phyloP scores from a whole-genome alignment of 2,329 filamentous ascomycete species.

The Sphaerulina vaccinii region DNA sequence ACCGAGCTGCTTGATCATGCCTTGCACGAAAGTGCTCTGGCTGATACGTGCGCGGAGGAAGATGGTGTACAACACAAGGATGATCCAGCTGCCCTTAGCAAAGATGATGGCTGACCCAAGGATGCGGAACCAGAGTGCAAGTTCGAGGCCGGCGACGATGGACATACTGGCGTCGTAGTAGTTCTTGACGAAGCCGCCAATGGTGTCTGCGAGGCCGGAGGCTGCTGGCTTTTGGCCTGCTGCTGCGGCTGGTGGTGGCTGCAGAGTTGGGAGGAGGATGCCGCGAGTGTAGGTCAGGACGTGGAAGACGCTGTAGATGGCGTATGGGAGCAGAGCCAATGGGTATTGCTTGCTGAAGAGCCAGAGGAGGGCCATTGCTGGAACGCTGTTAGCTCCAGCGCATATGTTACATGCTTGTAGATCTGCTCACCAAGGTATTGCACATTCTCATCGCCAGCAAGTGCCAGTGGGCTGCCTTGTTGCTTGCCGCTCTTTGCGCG shows the following conservation, averaged over 20 bases:
- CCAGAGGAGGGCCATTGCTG: conserved; percentile 94
- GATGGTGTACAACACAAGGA: conserved; percentile 79
- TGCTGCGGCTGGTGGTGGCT: conserved; percentile 59
- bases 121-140: conserved; percentile 80
- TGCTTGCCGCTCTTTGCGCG: conserved; percentile 70
- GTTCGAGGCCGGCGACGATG: conserved; percentile 83
- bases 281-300: conserved; percentile 93
- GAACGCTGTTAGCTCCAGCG: conserved; percentile 12
- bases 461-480: conserved; percentile 61
- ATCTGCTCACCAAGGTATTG: conserved; percentile 81
- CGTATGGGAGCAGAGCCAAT: conserved; percentile 87
- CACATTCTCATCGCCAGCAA: conserved; percentile 89
- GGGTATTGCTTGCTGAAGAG: conserved; percentile 86
- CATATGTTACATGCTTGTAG: neutral
- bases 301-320: conserved; percentile 97
- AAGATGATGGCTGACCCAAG: conserved; percentile 80
- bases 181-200: conserved; percentile 92
- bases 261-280: conserved; percentile 84
- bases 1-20: conserved; percentile 69
- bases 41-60: conserved; percentile 89
- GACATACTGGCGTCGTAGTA: conserved; percentile 98
- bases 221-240: conserved; percentile 59
- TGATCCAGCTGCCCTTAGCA: conserved; percentile 85
- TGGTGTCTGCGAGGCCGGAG: conserved; percentile 71
- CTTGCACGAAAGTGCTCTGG: conserved; percentile 92